These are phyloP conservation scores for Marasmius oreades DNA, from an alignment of 1,284 basidiomycete species.

Conservation along the genomic window DNA sequence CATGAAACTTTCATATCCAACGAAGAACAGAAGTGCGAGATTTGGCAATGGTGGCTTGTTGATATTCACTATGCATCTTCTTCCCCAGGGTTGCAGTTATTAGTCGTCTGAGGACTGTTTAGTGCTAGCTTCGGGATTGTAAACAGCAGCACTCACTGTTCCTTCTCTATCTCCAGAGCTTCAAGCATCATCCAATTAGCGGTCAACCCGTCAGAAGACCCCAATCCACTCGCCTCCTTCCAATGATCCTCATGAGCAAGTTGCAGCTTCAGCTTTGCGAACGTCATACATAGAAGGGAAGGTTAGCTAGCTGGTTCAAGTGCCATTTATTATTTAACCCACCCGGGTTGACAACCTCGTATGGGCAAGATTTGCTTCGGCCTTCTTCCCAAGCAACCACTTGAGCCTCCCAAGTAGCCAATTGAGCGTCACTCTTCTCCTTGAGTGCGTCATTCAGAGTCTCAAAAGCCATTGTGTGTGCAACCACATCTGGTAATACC, in stretches of 20 bases:
- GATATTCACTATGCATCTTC: too few relatives aligned
- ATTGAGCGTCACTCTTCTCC: neutral
- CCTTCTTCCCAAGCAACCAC: neutral
- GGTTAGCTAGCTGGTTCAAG: too few relatives aligned
- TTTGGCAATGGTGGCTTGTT: too few relatives aligned
- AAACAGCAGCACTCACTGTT: neutral
- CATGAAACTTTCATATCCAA: too few relatives aligned
- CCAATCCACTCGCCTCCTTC: neutral
- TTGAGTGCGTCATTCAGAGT: neutral
- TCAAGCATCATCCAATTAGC: neutral
- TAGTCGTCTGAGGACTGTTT: too few relatives aligned
- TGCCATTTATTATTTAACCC: neutral
- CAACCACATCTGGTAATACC: neutral
- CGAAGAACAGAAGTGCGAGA: too few relatives aligned
- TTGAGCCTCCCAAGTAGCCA: neutral
- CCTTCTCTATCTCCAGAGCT: neutral
- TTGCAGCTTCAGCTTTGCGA: neutral
- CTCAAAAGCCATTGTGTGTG: neutral
- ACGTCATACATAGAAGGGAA: neutral
- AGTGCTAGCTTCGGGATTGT: too few relatives aligned
- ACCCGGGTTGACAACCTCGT: neutral
- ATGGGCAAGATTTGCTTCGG: neutral
- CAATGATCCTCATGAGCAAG: neutral
- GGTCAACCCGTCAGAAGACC: neutral
- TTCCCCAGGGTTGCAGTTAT: too few relatives aligned